Evolutionary conservation across 257 asterid genomes (phyloP), one percentile per base, ranked within the genome.

Genomic region (Sherardia arvensis): DNA sequence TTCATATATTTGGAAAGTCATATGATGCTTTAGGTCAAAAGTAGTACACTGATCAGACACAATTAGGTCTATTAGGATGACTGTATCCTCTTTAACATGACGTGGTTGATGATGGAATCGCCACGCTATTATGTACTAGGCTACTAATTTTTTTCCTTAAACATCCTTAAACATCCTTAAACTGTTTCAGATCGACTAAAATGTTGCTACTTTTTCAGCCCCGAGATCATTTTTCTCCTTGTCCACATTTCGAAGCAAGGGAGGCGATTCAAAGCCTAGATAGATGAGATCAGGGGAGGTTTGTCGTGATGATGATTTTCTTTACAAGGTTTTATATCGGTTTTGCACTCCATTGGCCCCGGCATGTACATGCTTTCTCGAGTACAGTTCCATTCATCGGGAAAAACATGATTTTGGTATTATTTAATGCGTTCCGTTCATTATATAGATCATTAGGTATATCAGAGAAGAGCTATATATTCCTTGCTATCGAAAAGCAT

Each of bases 211-310:
- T 27, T 67, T 82, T 76, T 64, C 96, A 93, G 99, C 91, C 38
- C 92, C 97, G 21, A 81, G 91, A 69, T 93, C 97, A 45, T 93
- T 93, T 71, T 90, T 90, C 82, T 93, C 95, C 33, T 77, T 87
- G 45, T 85, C 99, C 2, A 67, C 96, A 38, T 90, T 93, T 67
- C 85, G 97, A 79, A 83, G 95, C 92, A 93, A 93, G 73, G 97
- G 94, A 73, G 82, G 88, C 38, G 99, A 93, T 57, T 80, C 91
- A 5, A 93, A 86, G 79, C 86, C 87, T 67, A 80, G 95, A 80
- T 86, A 77, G 49, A 25, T 43, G 69, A 21, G 23, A 20, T n/a
- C 62, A 3, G 10, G 10, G 65, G 64, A 48, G 62, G 27, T 64
- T 36, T 30, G n/a, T n/a, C n/a, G 57, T 47, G 23, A 36, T 20